These are phyloP conservation scores for Erodium maritimum DNA, from an alignment of 345 rosid species.

Conservation along the genomic window DNA sequence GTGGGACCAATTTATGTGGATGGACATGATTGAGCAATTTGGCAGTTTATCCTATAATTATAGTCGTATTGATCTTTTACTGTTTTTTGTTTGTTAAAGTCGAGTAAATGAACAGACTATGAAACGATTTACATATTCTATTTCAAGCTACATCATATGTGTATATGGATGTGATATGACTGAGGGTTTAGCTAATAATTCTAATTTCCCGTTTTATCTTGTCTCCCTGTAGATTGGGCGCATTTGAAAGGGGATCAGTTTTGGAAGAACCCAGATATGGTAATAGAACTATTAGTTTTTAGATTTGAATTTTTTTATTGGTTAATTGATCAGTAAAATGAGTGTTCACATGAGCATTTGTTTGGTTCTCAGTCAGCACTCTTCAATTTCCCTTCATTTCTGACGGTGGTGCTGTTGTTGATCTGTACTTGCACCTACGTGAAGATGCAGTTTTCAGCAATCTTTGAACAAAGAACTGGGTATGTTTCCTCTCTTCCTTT, in stretches of 20 bases:
- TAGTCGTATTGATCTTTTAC: no score
- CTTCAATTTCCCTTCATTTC: conserved; percentile 86
- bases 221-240: conserved; percentile 1
- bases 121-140: no score
- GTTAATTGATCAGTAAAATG: not conserved
- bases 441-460: conserved; percentile 95
- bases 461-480: conserved; percentile 92
- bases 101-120: no score
- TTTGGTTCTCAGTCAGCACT: conserved; percentile 61
- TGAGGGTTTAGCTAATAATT: no score
- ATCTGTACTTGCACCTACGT: conserved; percentile 85
- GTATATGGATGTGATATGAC: no score
- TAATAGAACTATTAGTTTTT: conserved; percentile 1
- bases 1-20: no score
- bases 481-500: conserved; percentile 11
- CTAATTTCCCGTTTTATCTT: not conserved
- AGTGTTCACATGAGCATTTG: not conserved
- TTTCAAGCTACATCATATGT: no score
- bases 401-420: conserved; percentile 78
- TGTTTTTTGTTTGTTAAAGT: no score
- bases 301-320: no score
- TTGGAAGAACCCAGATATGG: conserved; percentile 9
- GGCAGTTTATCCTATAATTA: no score
- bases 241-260: not conserved
- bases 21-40: no score